Evolutionary conservation across 495 filamentous ascomycete species (phyloP).

Genomic region (Acidiella bohemica): DNA sequence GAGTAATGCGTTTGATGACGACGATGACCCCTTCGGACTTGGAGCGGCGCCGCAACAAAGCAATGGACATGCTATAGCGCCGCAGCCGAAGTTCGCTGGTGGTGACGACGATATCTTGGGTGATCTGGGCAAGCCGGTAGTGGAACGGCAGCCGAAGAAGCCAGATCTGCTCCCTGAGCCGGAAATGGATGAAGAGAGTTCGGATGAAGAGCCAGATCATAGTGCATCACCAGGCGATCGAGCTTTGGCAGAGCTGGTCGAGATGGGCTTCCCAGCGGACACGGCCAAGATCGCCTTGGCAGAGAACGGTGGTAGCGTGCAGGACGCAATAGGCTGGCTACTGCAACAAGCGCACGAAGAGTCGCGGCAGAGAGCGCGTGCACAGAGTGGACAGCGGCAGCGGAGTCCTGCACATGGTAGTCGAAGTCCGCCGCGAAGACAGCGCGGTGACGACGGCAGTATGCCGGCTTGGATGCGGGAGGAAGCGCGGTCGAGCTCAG

Average conservation of each 20-base stretch:
- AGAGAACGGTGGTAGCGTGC: constrained; percentile 71
- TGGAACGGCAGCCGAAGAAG: constrained; percentile 34
- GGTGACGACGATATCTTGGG: constrained; percentile 81
- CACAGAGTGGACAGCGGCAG: constrained; percentile 21
- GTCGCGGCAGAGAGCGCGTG: constrained; percentile 43
- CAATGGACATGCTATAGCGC: constrained; percentile 26
- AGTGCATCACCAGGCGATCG: constrained; percentile 51
- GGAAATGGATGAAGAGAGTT: constrained; percentile 5
- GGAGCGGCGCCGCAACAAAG: constrained; percentile 40
- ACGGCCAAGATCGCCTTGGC: constrained; percentile 64
- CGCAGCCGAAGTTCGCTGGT: constrained; percentile 19
- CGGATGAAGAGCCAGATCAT: constrained; percentile 1
- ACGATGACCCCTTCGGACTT: constrained; percentile 86
- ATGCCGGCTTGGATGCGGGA: constrained; percentile 36
- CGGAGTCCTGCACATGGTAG: constrained; percentile 26
- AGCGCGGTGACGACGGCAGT: constrained; percentile 27
- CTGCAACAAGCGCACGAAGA: constrained; percentile 80
- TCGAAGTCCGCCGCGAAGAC: constrained; percentile 26
- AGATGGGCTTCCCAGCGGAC: constrained; percentile 84
- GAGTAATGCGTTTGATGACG: constrained; percentile 24
- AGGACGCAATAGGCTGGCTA: constrained; percentile 78
- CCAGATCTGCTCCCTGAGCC: not conserved
- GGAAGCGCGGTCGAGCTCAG: constrained; percentile 26
- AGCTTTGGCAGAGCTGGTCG: constrained; percentile 78
- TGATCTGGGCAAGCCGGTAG: constrained; percentile 71